phyloP scores from a whole-genome alignment of 2,329 filamentous ascomycete genomes.

The Aspergillus hiratsukae region DNA sequence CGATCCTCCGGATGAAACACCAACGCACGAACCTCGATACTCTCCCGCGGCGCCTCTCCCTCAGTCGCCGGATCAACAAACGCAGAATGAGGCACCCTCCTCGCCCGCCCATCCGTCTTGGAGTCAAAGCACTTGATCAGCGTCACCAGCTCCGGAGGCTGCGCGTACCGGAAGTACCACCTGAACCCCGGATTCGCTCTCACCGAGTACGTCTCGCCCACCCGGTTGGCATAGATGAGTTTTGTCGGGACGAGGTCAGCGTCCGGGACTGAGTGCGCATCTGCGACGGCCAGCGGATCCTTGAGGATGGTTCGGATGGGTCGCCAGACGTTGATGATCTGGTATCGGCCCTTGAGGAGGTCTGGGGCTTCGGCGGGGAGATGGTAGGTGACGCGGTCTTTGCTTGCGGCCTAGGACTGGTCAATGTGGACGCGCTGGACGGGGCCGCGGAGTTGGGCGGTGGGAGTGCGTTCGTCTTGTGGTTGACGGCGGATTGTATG shows the following conservation, averaged over 20 bases:
- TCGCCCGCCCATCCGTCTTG: slow-evolving; percentile 51
- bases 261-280: slow-evolving; percentile 48
- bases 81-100: slow-evolving; percentile 53
- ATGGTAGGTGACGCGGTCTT: slow-evolving; percentile 41
- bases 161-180: slow-evolving; percentile 52
- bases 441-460: slow-evolving; percentile 37
- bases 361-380: slow-evolving; percentile 41
- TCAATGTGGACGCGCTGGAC: slow-evolving; percentile 51
- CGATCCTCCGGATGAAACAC: slow-evolving; percentile 47
- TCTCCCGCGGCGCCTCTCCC: slow-evolving; percentile 41
- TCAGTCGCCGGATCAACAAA: slow-evolving; percentile 50
- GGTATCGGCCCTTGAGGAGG: slow-evolving; percentile 42
- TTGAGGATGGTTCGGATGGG: slow-evolving; percentile 48
- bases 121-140: slow-evolving; percentile 61
- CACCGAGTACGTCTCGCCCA: slow-evolving; percentile 49
- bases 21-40: slow-evolving; percentile 54
- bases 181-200: slow-evolving; percentile 40
- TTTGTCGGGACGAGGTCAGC: slow-evolving; percentile 47
- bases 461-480: slow-evolving; percentile 29
- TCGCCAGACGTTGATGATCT: slow-evolving; percentile 52
- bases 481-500: slow-evolving; percentile 45
- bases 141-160: slow-evolving; percentile 52
- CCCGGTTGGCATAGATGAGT: slow-evolving; percentile 50
- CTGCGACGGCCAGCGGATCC: slow-evolving; percentile 53
- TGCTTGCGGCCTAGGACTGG: slow-evolving; percentile 44